phyloP scores from a whole-genome alignment of 148 eudicot genomes.

The Amaranthus cruentus region DNA sequence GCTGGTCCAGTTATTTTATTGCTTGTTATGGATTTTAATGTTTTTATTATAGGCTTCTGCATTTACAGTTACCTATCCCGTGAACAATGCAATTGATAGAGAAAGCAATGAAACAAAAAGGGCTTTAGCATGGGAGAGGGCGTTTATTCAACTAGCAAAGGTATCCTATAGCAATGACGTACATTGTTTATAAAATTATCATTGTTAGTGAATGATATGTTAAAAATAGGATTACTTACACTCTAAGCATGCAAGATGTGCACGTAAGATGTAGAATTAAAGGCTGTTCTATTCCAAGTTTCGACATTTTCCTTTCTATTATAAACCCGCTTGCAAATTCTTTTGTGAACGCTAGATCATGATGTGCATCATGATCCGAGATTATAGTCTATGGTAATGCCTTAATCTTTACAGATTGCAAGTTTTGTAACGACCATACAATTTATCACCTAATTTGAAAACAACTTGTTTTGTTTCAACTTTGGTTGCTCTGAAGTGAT shows the following conservation, averaged over 20 bases:
- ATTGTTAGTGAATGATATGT: neutral
- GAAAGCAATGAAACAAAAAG: conserved; percentile 65
- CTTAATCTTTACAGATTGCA: neutral
- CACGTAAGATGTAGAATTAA: neutral
- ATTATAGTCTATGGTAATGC: neutral
- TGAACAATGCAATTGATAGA: conserved; percentile 77
- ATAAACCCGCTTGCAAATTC: too few relatives aligned
- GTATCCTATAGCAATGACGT: conserved; percentile 25
- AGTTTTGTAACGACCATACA: neutral
- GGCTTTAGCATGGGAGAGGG: conserved; percentile 90
- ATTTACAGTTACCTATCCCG: conserved; percentile 91
- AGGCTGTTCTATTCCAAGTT: neutral
- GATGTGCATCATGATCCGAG: too few relatives aligned
- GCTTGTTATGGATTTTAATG: conserved; percentile 19
- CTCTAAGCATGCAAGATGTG: neutral
- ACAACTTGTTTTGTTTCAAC: neutral
- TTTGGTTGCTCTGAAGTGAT: neutral
- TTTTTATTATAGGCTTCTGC: conserved; percentile 79
- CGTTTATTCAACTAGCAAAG: conserved; percentile 88
- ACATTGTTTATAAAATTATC: neutral
- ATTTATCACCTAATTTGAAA: neutral
- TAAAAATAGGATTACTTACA: too few relatives aligned
- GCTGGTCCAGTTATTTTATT: conserved; percentile 6
- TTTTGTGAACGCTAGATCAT: too few relatives aligned
- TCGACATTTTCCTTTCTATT: too few relatives aligned